Conservation (phyloP, 1,284 basidiomycete species). For the Rhizopogon parksii region DNA sequence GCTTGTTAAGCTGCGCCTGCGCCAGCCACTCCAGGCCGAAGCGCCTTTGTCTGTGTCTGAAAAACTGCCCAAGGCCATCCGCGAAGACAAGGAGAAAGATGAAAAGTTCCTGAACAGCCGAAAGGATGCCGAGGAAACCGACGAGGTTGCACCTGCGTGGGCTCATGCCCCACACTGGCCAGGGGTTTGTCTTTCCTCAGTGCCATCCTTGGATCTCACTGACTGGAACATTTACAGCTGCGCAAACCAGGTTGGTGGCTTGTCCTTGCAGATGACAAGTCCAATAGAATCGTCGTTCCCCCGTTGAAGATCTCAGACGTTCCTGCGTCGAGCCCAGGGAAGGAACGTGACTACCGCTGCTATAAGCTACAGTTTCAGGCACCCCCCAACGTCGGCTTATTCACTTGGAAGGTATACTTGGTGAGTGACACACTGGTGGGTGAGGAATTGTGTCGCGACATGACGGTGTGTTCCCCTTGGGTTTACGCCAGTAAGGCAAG, state of each 20-base stretch:
- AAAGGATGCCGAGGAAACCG: constrained; percentile 57
- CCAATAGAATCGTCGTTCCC: constrained; percentile 85
- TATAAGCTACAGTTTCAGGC: constrained; percentile 95
- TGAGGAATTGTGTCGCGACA: constrained; percentile 68
- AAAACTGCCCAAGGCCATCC: constrained; percentile 40
- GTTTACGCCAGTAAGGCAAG: neutral
- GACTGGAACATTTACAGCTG: constrained; percentile 37
- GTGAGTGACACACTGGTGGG: constrained; percentile 87
- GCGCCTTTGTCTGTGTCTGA: constrained; percentile 31
- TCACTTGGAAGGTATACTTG: constrained; percentile 86
- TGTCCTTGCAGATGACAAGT: constrained; percentile 87
- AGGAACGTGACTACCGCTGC: constrained; percentile 66
- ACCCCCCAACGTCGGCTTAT: constrained; percentile 77
- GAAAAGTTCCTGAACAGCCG: constrained; percentile 61
- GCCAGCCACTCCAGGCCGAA: constrained; percentile 33
- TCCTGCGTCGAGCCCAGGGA: constrained; percentile 54
- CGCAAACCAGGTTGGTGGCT: constrained; percentile 90
- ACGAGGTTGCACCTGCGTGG: constrained; percentile 45
- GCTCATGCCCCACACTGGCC: constrained; percentile 93
- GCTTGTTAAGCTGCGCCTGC: constrained; percentile 73
- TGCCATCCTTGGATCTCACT: neutral
- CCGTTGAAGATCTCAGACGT: constrained; percentile 82
- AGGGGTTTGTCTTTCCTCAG: constrained; percentile 45
- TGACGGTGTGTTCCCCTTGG: constrained; percentile 47
- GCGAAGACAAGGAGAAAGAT: constrained; percentile 52